Percentiles rank a stretch among this genome's conserved stretches.
Evolutionary conservation across 306 rosid species (phyloP).

Genomic region (Vigna reflexopilosa): DNA sequence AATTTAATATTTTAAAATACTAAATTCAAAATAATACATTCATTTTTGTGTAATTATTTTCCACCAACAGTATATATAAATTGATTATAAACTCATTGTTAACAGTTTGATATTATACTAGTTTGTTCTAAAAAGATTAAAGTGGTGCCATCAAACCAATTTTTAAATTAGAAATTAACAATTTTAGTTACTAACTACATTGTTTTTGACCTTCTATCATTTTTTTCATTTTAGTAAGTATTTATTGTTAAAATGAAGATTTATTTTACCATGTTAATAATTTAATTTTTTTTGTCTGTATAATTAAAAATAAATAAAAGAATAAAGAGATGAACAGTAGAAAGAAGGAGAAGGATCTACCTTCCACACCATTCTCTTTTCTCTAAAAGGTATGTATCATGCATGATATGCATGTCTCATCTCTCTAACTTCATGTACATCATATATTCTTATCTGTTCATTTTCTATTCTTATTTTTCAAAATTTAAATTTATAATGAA

Average conservation of each 20-base stretch:
- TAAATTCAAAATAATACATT: no score
- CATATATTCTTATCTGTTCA: no score
- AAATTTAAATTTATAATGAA: background rate
- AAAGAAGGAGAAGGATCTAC: slow-evolving; percentile 25
- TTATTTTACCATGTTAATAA: no score
- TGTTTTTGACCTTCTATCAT: background rate
- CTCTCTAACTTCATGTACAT: no score
- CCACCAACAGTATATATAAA: no score
- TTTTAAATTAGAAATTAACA: background rate
- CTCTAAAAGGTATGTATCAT: slow-evolving; percentile 9
- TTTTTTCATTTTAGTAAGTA: background rate
- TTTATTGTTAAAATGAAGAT: no score
- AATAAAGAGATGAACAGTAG: background rate
- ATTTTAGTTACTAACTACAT: background rate
- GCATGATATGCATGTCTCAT: no score
- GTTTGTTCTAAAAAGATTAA: no score
- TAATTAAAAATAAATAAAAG: background rate
- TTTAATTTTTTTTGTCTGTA: no score
- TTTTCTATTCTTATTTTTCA: background rate
- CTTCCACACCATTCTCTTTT: background rate
- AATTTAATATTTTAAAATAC: no score
- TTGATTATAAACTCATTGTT: background rate
- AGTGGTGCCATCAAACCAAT: background rate
- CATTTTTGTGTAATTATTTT: no score
- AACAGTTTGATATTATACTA: no score